A percentile compares a stretch with the other conserved stretches of the same genome.
These are phyloP conservation scores for Crassisporium funariophilum DNA, from an alignment of 768 basidiomycete genomes.

Conservation along the genomic window DNA sequence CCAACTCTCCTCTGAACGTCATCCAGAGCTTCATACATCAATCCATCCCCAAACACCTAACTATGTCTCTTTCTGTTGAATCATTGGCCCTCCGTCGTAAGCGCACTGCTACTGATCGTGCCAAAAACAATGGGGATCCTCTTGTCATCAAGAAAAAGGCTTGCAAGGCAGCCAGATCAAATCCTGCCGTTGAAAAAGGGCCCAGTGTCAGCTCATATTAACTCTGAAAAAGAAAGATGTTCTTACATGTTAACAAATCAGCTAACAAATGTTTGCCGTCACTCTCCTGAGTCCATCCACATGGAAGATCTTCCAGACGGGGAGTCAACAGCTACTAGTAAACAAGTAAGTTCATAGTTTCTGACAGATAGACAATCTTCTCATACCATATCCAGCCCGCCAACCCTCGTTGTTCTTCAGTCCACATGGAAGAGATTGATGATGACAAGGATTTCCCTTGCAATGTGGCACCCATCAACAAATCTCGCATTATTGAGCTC, in stretches of 20 bases:
- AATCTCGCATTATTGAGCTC: slow-evolving; percentile 1
- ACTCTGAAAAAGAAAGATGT: neutral
- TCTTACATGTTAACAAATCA: no score
- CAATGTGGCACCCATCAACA: slow-evolving; percentile 1
- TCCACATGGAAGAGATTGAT: slow-evolving; percentile 3
- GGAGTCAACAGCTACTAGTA: neutral
- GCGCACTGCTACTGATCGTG: slow-evolving; percentile 1
- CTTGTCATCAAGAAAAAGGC: slow-evolving; percentile 5
- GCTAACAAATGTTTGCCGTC: no score
- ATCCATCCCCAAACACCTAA: slow-evolving; percentile 1
- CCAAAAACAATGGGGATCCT: slow-evolving; percentile 4
- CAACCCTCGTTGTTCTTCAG: slow-evolving; percentile 3
- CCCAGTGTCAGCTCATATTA: neutral
- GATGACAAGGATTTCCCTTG: neutral
- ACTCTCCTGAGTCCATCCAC: no score
- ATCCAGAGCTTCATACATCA: neutral
- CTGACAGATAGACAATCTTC: neutral
- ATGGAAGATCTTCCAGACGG: no score
- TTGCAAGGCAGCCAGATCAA: neutral
- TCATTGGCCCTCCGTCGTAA: slow-evolving; percentile 3
- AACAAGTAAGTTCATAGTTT: slow-evolving; percentile 1
- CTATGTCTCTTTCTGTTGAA: slow-evolving; percentile 2
- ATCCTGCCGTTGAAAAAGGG: neutral
- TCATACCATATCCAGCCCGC: slow-evolving; percentile 2
- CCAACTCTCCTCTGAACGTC: neutral